Evolutionary conservation across 179 eudicot genomes (phyloP).

Genomic region (Vitellaria paradoxa): DNA sequence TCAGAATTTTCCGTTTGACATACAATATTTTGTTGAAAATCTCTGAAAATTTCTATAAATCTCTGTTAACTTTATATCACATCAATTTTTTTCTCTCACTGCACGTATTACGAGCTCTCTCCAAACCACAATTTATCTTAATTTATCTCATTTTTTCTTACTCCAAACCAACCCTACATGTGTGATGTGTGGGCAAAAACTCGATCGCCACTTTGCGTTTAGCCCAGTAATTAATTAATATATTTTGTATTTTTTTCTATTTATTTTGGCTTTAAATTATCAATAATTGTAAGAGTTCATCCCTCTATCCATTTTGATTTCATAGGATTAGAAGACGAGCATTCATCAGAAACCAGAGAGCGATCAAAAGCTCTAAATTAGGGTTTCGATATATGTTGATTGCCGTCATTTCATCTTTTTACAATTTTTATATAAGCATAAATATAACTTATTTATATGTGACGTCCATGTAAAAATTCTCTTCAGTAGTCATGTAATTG

Average conservation of each 20-base stretch:
- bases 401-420: constrained; percentile 24
- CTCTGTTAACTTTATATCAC: too few species aligned
- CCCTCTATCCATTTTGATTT: background rate
- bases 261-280: background rate
- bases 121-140: too few species aligned
- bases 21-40: too few species aligned
- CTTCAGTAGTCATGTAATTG: background rate
- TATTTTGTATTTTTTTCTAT: background rate
- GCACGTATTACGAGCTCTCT: too few species aligned
- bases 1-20: too few species aligned
- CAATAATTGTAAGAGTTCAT: background rate
- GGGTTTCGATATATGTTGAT: constrained; percentile 32
- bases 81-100: too few species aligned
- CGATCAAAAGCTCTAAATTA: constrained; percentile 13
- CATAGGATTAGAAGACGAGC: constrained; percentile 29
- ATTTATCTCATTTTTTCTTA: too few species aligned
- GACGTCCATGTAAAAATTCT: background rate
- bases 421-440: background rate
- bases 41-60: too few species aligned
- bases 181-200: too few species aligned
- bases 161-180: too few species aligned
- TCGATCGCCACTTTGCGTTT: background rate
- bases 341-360: constrained; percentile 11
- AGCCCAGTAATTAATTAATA: background rate
- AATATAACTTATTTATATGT: background rate